These are phyloP conservation scores for Silene uniflora DNA, from an alignment of 148 eudicot genomes.

Conservation along the genomic window DNA sequence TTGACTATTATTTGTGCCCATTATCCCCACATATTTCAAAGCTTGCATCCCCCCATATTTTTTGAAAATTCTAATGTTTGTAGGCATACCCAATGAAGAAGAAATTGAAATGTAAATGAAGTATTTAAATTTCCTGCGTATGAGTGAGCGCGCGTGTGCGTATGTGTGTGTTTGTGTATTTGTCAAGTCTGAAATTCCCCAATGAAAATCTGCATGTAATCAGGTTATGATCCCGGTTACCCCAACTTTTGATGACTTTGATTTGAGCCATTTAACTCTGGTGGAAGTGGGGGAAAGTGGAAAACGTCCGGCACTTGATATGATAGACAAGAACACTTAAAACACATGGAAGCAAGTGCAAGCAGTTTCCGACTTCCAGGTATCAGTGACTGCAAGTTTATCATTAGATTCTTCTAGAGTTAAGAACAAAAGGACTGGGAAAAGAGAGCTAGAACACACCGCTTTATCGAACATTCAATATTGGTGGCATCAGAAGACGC, in stretches of 20 bases:
- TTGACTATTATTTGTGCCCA: too few species aligned
- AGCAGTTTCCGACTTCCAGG: background rate
- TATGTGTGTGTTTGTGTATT: background rate
- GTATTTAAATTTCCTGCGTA: too few species aligned
- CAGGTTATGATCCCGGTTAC: background rate
- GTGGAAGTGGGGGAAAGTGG: background rate
- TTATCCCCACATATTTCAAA: too few species aligned
- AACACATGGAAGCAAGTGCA: background rate
- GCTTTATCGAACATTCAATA: constrained; percentile 85
- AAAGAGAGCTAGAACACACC: constrained; percentile 36
- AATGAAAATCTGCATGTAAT: background rate
- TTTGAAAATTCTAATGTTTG: too few species aligned
- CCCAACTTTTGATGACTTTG: background rate
- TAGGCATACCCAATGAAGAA: too few species aligned
- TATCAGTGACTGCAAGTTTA: background rate
- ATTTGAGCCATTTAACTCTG: background rate
- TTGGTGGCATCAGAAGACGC: constrained; percentile 99
- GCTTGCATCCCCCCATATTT: too few species aligned
- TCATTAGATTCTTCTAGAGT: background rate
- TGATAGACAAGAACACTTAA: background rate
- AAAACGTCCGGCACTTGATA: background rate
- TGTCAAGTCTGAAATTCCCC: background rate
- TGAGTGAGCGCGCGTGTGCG: too few species aligned
- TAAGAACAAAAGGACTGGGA: background rate
- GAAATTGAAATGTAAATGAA: too few species aligned